phyloP scores from a whole-genome alignment of 2,329 filamentous ascomycete species.

The Trichoderma sp. region DNA sequence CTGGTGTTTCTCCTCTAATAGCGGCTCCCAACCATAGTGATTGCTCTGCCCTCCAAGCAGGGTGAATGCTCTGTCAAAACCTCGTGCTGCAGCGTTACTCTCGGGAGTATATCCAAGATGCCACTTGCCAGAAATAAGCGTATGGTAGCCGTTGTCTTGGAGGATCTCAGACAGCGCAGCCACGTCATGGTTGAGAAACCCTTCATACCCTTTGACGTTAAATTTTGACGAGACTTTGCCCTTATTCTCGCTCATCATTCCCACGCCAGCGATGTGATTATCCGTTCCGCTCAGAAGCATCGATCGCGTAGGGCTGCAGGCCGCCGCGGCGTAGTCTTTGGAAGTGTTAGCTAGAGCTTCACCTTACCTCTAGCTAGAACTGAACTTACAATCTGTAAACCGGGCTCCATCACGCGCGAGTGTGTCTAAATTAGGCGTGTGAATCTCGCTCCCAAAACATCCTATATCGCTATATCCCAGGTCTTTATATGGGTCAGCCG shows the following conservation, averaged over 20 bases:
- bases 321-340: background rate
- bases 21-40: background rate
- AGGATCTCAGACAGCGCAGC: background rate
- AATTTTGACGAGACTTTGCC: background rate
- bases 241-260: background rate
- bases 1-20: background rate
- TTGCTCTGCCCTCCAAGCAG: background rate
- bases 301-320: background rate
- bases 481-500: background rate
- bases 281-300: background rate
- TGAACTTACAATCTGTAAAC: background rate
- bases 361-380: background rate
- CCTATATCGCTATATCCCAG: background rate
- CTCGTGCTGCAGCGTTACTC: background rate
- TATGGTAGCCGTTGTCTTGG: background rate
- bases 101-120: background rate
- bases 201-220: background rate
- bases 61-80: background rate
- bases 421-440: background rate
- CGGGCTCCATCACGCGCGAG: background rate
- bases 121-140: background rate
- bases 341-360: background rate
- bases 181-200: background rate
- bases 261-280: background rate
- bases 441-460: background rate